Base-by-base conservation (phyloP, 306 rosid genomes). In the Casuarina equisetifolia region DNA sequence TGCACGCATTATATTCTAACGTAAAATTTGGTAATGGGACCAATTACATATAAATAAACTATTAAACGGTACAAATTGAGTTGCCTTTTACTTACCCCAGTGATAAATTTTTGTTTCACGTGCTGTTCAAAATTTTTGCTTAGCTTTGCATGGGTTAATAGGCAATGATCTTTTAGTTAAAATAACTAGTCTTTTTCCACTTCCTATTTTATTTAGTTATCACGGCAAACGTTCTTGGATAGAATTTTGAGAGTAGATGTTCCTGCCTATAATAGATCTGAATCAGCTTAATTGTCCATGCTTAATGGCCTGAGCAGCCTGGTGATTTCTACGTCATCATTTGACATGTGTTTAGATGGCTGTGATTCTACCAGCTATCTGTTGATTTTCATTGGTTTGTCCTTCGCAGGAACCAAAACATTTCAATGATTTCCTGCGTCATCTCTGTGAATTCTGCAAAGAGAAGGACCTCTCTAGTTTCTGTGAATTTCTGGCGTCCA, bases 381-480 rank as follows among this genome's bases (percentile, higher is more conserved):
- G 5, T 3, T 0, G 25, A 58, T 25, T 25, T 25, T 39, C 3
- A 25, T 25, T 11, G 12, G 35, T 66, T 66, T 66, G 1, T 74
- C 52, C 13, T 72, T 16, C 74, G 76, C 85, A 95, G 98, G 98
- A 95, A 86, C 97, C 97, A 2, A 92, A 91, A 70, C 87, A 84
- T 78, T 92, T 95, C 92, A 95, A 95, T 32, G 82, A 89, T 86
- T 92, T 92, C 69, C 86, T 92, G 44, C 83, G 9, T 74, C 73
- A 75, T 78, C 85, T 95, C 43, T 88, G 82, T 85, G 81, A 83
- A 45, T 92, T 85, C 90, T 90, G 92, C 81, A 67, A 35, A 74
- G 88, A 87, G 81, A 86, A 88, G 3, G 53, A 67, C 74, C 91
- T 91, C 25, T 9, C 6, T 50, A 76, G 91, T 82, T 91, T 95